Conservation (phyloP, 129 eudicot species). For the Arctium minus region DNA sequence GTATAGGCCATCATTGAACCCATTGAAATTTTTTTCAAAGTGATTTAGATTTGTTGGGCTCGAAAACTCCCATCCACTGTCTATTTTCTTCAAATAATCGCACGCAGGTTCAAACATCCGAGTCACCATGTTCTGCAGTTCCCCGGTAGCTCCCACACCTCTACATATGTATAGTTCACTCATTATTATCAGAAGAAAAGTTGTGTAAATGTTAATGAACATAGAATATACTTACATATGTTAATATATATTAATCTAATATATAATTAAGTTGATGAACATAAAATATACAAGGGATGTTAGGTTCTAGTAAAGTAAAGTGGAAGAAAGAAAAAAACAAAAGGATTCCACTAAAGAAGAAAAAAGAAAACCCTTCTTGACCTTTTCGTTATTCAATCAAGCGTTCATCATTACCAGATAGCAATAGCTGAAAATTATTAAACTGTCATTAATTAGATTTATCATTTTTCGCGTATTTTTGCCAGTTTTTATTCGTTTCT, state of each 20-base stretch:
- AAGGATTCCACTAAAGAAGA: slow-evolving; percentile 28
- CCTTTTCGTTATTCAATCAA: slow-evolving; percentile 21
- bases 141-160: slow-evolving; percentile 36
- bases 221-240: not conserved
- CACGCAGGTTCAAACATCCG: slow-evolving; percentile 48
- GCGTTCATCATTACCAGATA: slow-evolving; percentile 23
- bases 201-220: not conserved
- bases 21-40: slow-evolving; percentile 37
- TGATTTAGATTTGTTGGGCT: slow-evolving; percentile 32
- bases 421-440: not conserved
- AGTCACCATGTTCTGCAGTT: slow-evolving; percentile 25
- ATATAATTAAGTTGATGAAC: not conserved
- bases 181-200: slow-evolving; percentile 1
- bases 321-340: slow-evolving; percentile 35
- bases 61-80: slow-evolving; percentile 47
- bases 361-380: slow-evolving; percentile 7
- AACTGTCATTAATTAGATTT: not conserved
- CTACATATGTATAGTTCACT: slow-evolving; percentile 25
- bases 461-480: not conserved
- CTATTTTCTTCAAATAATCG: slow-evolving; percentile 50
- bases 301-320: slow-evolving; percentile 28
- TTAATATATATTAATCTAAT: not conserved
- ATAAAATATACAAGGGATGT: slow-evolving; percentile 20
- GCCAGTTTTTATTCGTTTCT: not conserved
- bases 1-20: slow-evolving; percentile 27